A percentile compares a stretch with the other conserved stretches of the same genome.
phyloP scores from a whole-genome alignment of 1,284 basidiomycete genomes.

The Trametes pubescens region DNA sequence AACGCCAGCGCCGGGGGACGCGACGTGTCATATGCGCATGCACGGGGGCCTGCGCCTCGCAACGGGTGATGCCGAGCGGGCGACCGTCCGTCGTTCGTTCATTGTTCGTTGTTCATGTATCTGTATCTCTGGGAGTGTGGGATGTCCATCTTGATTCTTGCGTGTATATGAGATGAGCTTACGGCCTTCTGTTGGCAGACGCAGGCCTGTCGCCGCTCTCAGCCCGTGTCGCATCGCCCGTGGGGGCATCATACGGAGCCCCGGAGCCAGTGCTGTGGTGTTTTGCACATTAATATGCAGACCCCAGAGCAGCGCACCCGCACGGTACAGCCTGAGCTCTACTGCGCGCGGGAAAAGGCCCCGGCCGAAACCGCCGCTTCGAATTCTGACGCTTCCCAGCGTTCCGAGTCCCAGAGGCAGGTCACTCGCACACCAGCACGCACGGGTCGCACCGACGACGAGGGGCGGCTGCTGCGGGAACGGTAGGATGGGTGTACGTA shows the following conservation, averaged over 20 bases:
- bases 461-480: neutral
- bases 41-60: neutral
- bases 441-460: neutral
- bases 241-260: conserved; percentile 12
- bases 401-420: neutral
- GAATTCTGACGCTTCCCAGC: neutral
- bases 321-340: neutral
- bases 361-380: conserved; percentile 16
- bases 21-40: neutral
- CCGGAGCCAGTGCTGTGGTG: conserved; percentile 1
- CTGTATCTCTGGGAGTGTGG: no score
- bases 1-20: neutral
- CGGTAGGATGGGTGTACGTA: conserved; percentile 1
- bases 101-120: neutral
- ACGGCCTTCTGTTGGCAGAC: conserved; percentile 7
- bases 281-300: no score
- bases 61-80: neutral
- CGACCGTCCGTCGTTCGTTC: neutral
- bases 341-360: conserved; percentile 5
- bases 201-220: conserved; percentile 4
- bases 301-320: neutral
- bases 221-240: conserved; percentile 13
- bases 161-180: neutral
- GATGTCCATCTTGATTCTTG: no score
- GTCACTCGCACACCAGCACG: neutral